Percentiles rank a stretch among this genome's conserved stretches.
Conservation (phyloP, 805 yeast genomes). For the Komagataella mondaviorum region DNA sequence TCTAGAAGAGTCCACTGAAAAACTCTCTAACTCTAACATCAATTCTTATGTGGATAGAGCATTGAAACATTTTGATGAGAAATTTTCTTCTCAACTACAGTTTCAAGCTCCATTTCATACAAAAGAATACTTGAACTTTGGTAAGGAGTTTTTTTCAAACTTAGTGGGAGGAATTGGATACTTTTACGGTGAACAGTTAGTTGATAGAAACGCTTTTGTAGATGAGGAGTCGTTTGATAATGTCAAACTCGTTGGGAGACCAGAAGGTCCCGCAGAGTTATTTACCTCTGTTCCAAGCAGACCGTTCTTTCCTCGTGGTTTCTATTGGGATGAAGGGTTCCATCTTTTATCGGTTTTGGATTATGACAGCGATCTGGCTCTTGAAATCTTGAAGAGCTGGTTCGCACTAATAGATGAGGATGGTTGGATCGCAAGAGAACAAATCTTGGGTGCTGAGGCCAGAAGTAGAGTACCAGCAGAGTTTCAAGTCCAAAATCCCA, state of each 20-base stretch:
- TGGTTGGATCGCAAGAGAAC: constrained; percentile 97
- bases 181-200: constrained; percentile 70
- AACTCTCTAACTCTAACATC: constrained; percentile 24
- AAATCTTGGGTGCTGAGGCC: constrained; percentile 84
- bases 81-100: constrained; percentile 37
- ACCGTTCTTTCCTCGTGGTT: constrained; percentile 92
- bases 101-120: constrained; percentile 40
- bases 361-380: constrained; percentile 70
- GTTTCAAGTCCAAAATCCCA: constrained; percentile 77
- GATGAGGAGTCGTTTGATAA: constrained; percentile 61
- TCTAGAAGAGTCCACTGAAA: constrained; percentile 25
- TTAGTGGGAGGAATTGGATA: constrained; percentile 85
- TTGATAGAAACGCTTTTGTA: constrained; percentile 56
- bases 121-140: constrained; percentile 38
- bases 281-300: constrained; percentile 85
- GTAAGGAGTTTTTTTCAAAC: constrained; percentile 69
- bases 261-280: constrained; percentile 67
- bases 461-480: constrained; percentile 76
- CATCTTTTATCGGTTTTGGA: constrained; percentile 73
- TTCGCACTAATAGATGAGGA: constrained; percentile 70
- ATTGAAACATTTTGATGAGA: constrained; percentile 28
- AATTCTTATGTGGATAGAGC: constrained; percentile 18
- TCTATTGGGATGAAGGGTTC: constrained; percentile 98
- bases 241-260: constrained; percentile 29
- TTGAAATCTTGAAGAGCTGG: constrained; percentile 83